Evolutionary conservation across 1,139 yeast genomes (phyloP).

Genomic region (Protomyces inundatus): DNA sequence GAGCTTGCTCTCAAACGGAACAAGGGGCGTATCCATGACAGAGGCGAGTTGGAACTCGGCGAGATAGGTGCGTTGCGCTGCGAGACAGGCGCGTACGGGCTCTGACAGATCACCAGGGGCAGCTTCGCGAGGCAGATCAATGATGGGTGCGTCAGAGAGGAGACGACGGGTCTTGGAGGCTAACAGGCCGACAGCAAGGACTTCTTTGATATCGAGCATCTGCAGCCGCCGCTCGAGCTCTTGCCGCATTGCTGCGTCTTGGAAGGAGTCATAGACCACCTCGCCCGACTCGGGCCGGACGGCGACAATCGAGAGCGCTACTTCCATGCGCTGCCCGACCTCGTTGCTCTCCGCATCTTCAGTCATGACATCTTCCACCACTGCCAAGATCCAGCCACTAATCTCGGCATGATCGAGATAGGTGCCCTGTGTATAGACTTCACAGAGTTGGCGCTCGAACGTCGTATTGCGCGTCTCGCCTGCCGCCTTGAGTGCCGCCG

Average conservation of each 20-base stretch:
- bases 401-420: conserved; percentile 53
- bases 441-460: conserved; percentile 63
- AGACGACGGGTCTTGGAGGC: conserved; percentile 38
- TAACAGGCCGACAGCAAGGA: conserved; percentile 47
- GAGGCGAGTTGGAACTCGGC: conserved; percentile 57
- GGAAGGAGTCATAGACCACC: conserved; percentile 62
- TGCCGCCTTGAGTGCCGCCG: conserved; percentile 63
- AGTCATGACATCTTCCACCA: conserved; percentile 13
- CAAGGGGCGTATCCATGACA: conserved; percentile 50
- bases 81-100: conserved; percentile 45
- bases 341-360: not conserved
- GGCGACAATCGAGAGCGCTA: conserved; percentile 51
- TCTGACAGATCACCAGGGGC: conserved; percentile 30
- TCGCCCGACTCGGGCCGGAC: conserved; percentile 77
- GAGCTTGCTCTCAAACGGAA: conserved; percentile 49
- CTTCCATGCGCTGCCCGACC: not conserved
- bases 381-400: conserved; percentile 29
- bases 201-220: conserved; percentile 72
- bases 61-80: conserved; percentile 51
- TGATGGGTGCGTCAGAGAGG: not conserved
- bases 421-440: conserved; percentile 78
- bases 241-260: conserved; percentile 50
- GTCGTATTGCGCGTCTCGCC: conserved; percentile 47
- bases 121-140: not conserved
- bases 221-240: conserved; percentile 68